Conservation (phyloP, 345 rosid species). For the Arabis alpina region DNA sequence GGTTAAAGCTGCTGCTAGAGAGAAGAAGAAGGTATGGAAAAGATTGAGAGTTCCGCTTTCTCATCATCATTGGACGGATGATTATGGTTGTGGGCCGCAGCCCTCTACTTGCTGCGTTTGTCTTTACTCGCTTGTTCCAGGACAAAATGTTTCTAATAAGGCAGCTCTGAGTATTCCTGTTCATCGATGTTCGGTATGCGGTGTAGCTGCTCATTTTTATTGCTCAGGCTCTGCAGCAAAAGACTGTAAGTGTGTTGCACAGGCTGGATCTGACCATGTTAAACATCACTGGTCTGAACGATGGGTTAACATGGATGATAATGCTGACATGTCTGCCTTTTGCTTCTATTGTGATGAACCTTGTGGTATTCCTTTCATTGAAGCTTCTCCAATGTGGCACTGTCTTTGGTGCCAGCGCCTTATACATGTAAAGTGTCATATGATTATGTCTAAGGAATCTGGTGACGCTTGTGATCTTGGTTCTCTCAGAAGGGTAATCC, state of each 20-base stretch:
- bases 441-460: constrained; percentile 62
- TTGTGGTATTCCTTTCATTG: constrained; percentile 68
- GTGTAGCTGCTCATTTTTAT: constrained; percentile 66
- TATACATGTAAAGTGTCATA: constrained; percentile 68
- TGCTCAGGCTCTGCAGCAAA: constrained; percentile 66
- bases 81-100: constrained; percentile 49
- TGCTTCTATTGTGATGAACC: constrained; percentile 74
- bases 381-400: constrained; percentile 73
- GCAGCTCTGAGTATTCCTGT: constrained; percentile 48
- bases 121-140: constrained; percentile 53
- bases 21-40: constrained; percentile 61
- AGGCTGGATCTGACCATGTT: constrained; percentile 58
- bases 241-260: constrained; percentile 71
- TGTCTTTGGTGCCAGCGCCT: constrained; percentile 78
- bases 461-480: constrained; percentile 73
- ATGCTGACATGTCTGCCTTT: constrained; percentile 61
- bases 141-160: constrained; percentile 45
- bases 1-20: constrained; percentile 69
- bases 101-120: constrained; percentile 72
- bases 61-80: constrained; percentile 63
- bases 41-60: constrained; percentile 62
- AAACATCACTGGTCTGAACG: constrained; percentile 73
- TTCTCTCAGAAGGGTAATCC: constrained; percentile 59
- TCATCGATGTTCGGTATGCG: constrained; percentile 63
- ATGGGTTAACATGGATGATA: constrained; percentile 68